Percentiles rank a stretch among this genome's conserved stretches.
Evolutionary conservation across 805 yeast genomes (phyloP).

Genomic region (Spathaspora passalidarum): DNA sequence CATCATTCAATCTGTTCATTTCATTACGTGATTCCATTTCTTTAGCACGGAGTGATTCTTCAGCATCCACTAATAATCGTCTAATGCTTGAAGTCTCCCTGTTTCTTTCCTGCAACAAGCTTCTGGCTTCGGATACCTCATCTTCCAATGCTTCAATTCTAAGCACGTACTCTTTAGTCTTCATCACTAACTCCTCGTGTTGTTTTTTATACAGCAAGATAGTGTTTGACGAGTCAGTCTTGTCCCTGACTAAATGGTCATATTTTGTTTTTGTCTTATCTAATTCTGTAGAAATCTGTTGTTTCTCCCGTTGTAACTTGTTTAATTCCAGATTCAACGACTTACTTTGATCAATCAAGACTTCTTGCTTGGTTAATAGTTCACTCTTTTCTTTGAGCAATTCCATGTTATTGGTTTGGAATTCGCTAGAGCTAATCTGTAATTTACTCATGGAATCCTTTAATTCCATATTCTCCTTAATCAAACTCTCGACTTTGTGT

Average conservation of each 20-base stretch:
- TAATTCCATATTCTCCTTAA: slow-evolving; percentile 37
- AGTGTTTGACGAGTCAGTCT: slow-evolving; percentile 38
- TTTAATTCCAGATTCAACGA: slow-evolving; percentile 33
- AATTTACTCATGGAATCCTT: slow-evolving; percentile 37
- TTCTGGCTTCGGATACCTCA: slow-evolving; percentile 73
- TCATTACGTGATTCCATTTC: slow-evolving; percentile 56
- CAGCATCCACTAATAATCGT: slow-evolving; percentile 63
- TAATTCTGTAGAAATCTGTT: slow-evolving; percentile 34
- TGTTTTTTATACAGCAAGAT: slow-evolving; percentile 52
- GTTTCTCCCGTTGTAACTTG: slow-evolving; percentile 43
- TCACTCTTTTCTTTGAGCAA: slow-evolving; percentile 38
- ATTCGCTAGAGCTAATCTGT: slow-evolving; percentile 37
- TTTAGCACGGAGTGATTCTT: slow-evolving; percentile 51
- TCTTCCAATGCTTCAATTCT: slow-evolving; percentile 71
- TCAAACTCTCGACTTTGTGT: slow-evolving; percentile 30
- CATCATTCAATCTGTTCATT: slow-evolving; percentile 52
- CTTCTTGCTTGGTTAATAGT: slow-evolving; percentile 42
- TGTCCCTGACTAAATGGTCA: slow-evolving; percentile 31
- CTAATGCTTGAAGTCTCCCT: slow-evolving; percentile 76
- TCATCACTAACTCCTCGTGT: slow-evolving; percentile 67
- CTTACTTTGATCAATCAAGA: slow-evolving; percentile 25
- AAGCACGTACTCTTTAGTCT: slow-evolving; percentile 60
- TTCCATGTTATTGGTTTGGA: slow-evolving; percentile 31
- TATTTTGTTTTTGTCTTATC: slow-evolving; percentile 38
- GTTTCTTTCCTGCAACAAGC: slow-evolving; percentile 73